These are phyloP conservation scores for Fraxinus latifolia DNA, from an alignment of 305 asterid species.

Conservation along the genomic window DNA sequence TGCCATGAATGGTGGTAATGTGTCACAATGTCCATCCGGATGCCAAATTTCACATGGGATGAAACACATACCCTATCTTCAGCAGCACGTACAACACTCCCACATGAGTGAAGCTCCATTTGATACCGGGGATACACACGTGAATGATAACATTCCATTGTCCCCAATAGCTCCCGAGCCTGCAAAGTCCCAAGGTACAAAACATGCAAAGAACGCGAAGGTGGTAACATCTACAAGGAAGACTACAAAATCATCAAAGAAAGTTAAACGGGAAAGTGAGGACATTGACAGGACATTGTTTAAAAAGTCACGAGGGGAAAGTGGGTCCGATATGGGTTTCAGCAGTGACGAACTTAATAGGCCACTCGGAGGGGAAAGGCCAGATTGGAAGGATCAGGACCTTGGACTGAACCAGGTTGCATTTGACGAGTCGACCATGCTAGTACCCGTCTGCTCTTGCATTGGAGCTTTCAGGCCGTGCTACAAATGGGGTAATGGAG, in stretches of 20 bases:
- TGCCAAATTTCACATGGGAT: conserved; percentile 68
- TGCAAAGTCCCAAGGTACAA: conserved; percentile 50
- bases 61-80: conserved; percentile 73
- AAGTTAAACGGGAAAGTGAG: conserved; percentile 56
- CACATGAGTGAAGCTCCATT: conserved; percentile 38
- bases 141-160: conserved; percentile 40
- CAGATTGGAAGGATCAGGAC: conserved; percentile 84
- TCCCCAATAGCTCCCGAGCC: conserved; percentile 52
- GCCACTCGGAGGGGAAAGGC: conserved; percentile 36
- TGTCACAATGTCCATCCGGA: conserved; percentile 62
- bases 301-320: conserved; percentile 40
- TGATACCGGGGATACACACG: conserved; percentile 41
- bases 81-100: conserved; percentile 44
- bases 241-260: conserved; percentile 51
- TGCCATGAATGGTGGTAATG: conserved; percentile 44
- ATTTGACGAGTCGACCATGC: conserved; percentile 84
- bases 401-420: conserved; percentile 83
- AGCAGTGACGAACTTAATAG: conserved; percentile 36
- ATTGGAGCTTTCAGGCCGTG: conserved; percentile 79
- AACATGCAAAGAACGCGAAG: conserved; percentile 62
- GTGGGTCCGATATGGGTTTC: conserved; percentile 31
- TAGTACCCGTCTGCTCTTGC: conserved; percentile 89
- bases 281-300: conserved; percentile 43
- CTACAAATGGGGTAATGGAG: conserved; percentile 97
- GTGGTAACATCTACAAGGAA: conserved; percentile 33